Base-by-base conservation (phyloP, 1,284 basidiomycete species). In the Pulchroboletus neoregius region DNA sequence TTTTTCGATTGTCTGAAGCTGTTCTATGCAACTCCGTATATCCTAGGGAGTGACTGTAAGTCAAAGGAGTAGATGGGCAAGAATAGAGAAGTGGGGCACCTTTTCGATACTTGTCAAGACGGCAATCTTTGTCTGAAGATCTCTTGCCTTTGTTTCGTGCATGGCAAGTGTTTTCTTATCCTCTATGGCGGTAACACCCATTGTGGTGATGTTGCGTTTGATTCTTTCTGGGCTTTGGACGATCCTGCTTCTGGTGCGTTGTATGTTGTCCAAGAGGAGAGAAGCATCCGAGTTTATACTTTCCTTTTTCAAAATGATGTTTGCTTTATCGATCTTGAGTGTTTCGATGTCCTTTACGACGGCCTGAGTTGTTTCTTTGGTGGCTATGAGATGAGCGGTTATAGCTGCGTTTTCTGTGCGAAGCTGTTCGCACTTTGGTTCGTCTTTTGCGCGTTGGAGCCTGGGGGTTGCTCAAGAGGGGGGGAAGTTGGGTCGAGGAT, bases 161-260 rank as follows among this genome's bases (percentile, higher is more conserved):
- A 74, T 65, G 0, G 74, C 70, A 12, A 87, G 71, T 0, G 72
- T 72, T 46, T 75, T 78, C 68, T 86, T 79, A 56, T 85, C 77
- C 55, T 84, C 78, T 47, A 75, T 63, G 0, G 77, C 79, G 0
- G 76, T 79, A 8, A 68, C 60, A 4, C 76, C 74, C 86, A 93
- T 91, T 22, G 79, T 75, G 12, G 74, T 68, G 50, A 94, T 93
- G 36, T 81, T 84, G 45, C 84, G 80, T 62, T 83, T 85, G 57
- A 93, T 85, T 30, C 91, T 78, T 37, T 94, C 91, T 0, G 91
- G 91, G 0, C 89, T 91, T 57, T 90, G 88, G 2, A 94, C 90
- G 48, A 94, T 84, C 24, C 90, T 80, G 10, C 79, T 71, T 39
- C 80, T 76, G 0, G 82, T 80, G 36, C 82, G 75, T 8, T 71